Base-by-base conservation (phyloP, 2,329 filamentous ascomycete species). In the Alternaria brassicicola region DNA sequence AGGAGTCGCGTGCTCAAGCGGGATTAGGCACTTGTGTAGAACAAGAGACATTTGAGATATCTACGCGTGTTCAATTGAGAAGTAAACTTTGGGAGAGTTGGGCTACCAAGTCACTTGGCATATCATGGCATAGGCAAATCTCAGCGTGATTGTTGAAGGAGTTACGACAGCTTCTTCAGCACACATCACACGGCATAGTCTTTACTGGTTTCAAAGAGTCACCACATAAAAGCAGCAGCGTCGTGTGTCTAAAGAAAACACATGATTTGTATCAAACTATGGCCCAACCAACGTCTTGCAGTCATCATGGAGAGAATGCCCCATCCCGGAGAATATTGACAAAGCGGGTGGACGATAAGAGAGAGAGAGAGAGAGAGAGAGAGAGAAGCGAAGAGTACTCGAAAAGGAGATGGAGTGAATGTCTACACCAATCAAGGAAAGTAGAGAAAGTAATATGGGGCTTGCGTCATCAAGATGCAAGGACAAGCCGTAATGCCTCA, bases 381-480 rank as follows among this genome's bases (percentile, higher is more conserved):
- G 21, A 31, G 5, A 52, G 36, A 42, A 42, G 38, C n/a, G 30
- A 42, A 52, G 12, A 28, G 6, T 9, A n/a, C 13, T 41, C 26
- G 30, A 36, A 1, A 19, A 19, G n/a, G 21, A 26, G 19, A 49
- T 7, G 19, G 7, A 47, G 38, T 25, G 17, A 21, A 38, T 48
- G 33, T 55, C 25, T 21, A 50, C 23, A 28, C 19, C 30, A 13
- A 12, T 42, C 10, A 49, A 55, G 52, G 45, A 43, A n/a, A 49
- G 45, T 55, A n/a, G 43, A 55, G 52, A 55, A 50, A 30, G 15
- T 26, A 42, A 35, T 4, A 25, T 23, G 13, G 33, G 33, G 47
- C 0, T 38, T 35, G 31, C 28, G n/a, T 17, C 13, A 12, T 19
- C 23, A 35, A 47, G 43, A 47, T 33, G 28, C 30, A 25, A 35